Percentiles rank a stretch among this genome's conserved stretches.
Evolutionary conservation across 768 basidiomycete genomes (phyloP).

Genomic region (Rhizopogon rudus): DNA sequence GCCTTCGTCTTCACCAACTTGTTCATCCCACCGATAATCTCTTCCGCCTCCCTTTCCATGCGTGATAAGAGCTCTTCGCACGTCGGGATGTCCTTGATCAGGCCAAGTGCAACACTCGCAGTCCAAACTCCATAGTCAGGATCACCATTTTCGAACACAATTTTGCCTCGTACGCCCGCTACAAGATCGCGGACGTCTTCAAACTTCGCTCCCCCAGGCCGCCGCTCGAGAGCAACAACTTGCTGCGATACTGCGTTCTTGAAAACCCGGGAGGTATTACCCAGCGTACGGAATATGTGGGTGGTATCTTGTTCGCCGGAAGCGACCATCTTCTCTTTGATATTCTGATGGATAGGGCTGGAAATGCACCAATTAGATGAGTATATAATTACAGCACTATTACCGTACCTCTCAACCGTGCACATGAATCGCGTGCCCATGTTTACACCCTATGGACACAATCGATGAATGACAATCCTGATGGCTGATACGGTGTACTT

Average conservation of each 20-base stretch:
- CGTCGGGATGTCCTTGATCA: slow-evolving; percentile 82
- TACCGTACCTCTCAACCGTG: slow-evolving; percentile 68
- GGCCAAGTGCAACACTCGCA: slow-evolving; percentile 57
- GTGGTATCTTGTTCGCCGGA: slow-evolving; percentile 80
- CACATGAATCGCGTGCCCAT: slow-evolving; percentile 94
- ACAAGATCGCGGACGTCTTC: slow-evolving; percentile 79
- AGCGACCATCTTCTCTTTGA: slow-evolving; percentile 86
- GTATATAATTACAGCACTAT: background rate
- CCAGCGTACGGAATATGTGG: slow-evolving; percentile 86
- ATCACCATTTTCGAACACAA: slow-evolving; percentile 83
- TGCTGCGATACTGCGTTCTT: slow-evolving; percentile 81
- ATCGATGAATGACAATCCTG: background rate
- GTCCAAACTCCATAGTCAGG: slow-evolving; percentile 86
- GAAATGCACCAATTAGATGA: background rate
- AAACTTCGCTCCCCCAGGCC: slow-evolving; percentile 84
- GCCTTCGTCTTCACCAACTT: slow-evolving; percentile 14
- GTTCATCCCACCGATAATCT: slow-evolving; percentile 49
- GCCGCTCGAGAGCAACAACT: slow-evolving; percentile 78
- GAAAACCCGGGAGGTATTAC: slow-evolving; percentile 81
- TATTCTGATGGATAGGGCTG: slow-evolving; percentile 81
- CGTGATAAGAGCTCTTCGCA: slow-evolving; percentile 65
- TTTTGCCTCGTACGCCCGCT: slow-evolving; percentile 60
- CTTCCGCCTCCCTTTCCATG: slow-evolving; percentile 74
- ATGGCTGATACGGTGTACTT: slow-evolving; percentile 25
- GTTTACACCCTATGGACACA: slow-evolving; percentile 60